Percentiles rank a stretch among this genome's conserved stretches.
These are phyloP conservation scores for Talaromyces proteolyticus DNA, from an alignment of 495 filamentous ascomycete genomes.

Conservation along the genomic window DNA sequence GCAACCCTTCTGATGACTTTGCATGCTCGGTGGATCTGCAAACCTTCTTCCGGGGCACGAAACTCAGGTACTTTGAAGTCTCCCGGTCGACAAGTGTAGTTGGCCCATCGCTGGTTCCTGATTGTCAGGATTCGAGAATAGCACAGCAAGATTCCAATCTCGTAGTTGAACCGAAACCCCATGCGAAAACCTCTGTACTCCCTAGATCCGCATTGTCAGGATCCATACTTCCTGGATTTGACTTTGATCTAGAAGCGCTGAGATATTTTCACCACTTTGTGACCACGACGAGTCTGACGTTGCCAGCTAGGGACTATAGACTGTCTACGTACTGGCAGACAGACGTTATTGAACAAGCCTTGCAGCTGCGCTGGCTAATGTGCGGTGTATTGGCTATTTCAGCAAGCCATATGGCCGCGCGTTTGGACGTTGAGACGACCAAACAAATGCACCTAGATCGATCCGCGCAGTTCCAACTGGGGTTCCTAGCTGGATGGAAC, in stretches of 20 bases:
- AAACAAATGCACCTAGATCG: constrained; percentile 4
- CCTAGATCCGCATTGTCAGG: not conserved
- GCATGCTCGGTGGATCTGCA: constrained; percentile 19
- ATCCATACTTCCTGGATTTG: constrained; percentile 2
- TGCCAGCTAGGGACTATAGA: constrained; percentile 13
- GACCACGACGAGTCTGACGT: constrained; percentile 23
- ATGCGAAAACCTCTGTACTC: not conserved
- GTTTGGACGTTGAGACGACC: constrained; percentile 6
- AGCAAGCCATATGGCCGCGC: constrained; percentile 15
- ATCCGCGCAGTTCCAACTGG: not conserved
- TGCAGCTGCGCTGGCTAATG: constrained; percentile 18
- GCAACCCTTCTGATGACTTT: constrained; percentile 8
- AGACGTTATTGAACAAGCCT: constrained; percentile 16
- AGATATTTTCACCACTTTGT: constrained; percentile 32
- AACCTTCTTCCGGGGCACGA: constrained; percentile 30
- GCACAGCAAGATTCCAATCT: not conserved
- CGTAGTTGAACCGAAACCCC: not conserved
- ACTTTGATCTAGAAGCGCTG: constrained; percentile 22
- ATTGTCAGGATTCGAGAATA: not conserved
- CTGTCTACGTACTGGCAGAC: constrained; percentile 16
- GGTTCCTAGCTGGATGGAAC: constrained; percentile 1
- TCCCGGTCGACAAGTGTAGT: not conserved
- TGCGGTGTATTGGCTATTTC: constrained; percentile 24
- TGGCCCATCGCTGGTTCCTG: not conserved
- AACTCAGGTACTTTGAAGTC: constrained; percentile 30